Conservation (phyloP, 768 basidiomycete species). For the Auricularia heimuer region DNA sequence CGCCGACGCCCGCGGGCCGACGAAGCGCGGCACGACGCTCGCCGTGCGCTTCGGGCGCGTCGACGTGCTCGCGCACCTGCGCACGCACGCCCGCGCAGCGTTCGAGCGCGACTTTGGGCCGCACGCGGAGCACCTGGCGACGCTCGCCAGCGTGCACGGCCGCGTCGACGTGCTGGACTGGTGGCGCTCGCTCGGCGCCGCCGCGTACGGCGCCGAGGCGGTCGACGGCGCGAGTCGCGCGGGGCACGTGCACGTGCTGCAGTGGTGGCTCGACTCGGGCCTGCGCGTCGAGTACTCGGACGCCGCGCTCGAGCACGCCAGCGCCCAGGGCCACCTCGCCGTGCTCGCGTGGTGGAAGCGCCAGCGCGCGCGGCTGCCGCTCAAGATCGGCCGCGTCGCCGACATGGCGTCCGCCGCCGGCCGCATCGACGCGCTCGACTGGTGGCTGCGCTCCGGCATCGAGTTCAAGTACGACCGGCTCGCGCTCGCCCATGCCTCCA, state of each 20-base stretch:
- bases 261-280: constrained; percentile 72
- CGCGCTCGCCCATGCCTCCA: constrained; percentile 69
- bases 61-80: constrained; percentile 63
- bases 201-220: constrained; percentile 43
- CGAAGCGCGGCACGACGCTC: constrained; percentile 55
- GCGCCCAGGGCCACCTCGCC: constrained; percentile 63
- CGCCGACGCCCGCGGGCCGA: constrained; percentile 48
- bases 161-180: constrained; percentile 64
- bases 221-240: constrained; percentile 72
- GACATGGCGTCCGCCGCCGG: constrained; percentile 77
- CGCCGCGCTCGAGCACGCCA: constrained; percentile 69
- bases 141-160: constrained; percentile 68
- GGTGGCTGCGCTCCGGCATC: constrained; percentile 75
- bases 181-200: constrained; percentile 64
- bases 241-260: constrained; percentile 62
- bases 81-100: constrained; percentile 51
- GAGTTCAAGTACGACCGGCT: constrained; percentile 72
- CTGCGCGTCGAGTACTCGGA: constrained; percentile 67
- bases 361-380: constrained; percentile 41
- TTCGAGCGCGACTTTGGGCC: constrained; percentile 48
- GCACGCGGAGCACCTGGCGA: constrained; percentile 59
- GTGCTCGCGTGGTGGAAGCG: constrained; percentile 79
- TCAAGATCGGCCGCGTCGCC: constrained; percentile 79
- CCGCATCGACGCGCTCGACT: constrained; percentile 65
- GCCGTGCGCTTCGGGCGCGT: constrained; percentile 69